Base-by-base conservation (phyloP, 164 flowering plant species). In the Magnolia sinica region DNA sequence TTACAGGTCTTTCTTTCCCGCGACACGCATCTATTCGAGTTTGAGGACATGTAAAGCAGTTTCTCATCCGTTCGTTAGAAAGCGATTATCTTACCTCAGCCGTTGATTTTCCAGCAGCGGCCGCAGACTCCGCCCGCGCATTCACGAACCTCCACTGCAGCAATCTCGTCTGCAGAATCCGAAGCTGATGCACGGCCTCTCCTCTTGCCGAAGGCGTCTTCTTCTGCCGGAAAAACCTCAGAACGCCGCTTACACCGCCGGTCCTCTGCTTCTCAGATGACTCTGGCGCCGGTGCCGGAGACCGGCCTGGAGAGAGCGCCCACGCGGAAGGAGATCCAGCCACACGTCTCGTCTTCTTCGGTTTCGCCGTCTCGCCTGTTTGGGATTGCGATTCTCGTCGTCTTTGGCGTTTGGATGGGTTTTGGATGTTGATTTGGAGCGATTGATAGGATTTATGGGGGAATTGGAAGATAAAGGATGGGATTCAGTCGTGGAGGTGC, bases 141-240 rank as follows among this genome's bases (percentile, higher is more conserved):
- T 91, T 94, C 2, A 73, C 86, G 75, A 88, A 89, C 82, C 95
- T 88, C 95, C 94, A 92, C 24, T 94, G 97, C 76, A 90, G 20
- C 70, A 89, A 52, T 52, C 90, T 82, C 52, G 87, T 90, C 27
- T 89, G 79, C 77, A 84, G 77, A 27, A 92, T 64, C 59, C 85
- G 73, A 51, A 83, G 81, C 58, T 79, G 81, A 73, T 89, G 92
- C 71, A 78, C 77, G 76, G 87, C 89, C 73, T 84, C 88, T 75
- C 85, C 85, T 75, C 79, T 80, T 0, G 59, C 64, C 0, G 81
- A 70, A 0, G 85, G 74, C 52, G 81, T 82, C 77, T 88, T 92
- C 71, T 81, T 88, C 71, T 83, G 86, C 82, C 83, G 83, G 75
- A 92, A 89, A 71, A 82, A 88, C 77, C 82, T 89, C 83, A 87